phyloP scores from a whole-genome alignment of 257 asterid genomes.

The Haberlea rhodopensis region DNA sequence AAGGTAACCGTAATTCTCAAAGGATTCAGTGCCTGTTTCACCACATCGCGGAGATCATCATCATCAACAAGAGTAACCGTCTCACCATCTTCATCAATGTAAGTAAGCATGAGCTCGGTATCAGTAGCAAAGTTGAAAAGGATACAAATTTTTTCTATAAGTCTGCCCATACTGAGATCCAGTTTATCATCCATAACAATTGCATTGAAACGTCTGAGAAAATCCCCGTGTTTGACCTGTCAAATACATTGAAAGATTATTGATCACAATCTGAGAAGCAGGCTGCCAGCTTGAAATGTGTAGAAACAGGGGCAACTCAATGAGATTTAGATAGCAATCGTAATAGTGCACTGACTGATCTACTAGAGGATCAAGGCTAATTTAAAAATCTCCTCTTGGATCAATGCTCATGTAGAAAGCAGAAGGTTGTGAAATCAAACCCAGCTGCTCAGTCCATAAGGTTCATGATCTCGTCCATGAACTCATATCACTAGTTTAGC shows the following conservation, averaged over 20 bases:
- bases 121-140: conserved; percentile 61
- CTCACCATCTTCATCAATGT: conserved; percentile 73
- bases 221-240: conserved; percentile 73
- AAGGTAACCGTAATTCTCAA: conserved; percentile 56
- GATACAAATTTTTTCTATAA: conserved; percentile 51
- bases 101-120: conserved; percentile 54
- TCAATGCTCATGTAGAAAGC: too few species aligned
- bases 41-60: conserved; percentile 71
- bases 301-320: too few species aligned
- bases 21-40: conserved; percentile 70
- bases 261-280: not conserved
- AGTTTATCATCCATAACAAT: conserved; percentile 35
- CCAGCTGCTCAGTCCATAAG: too few species aligned
- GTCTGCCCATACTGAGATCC: conserved; percentile 46
- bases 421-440: too few species aligned
- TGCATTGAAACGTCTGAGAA: conserved; percentile 76
- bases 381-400: too few species aligned
- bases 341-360: too few species aligned
- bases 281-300: not conserved
- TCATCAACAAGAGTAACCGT: conserved; percentile 70
- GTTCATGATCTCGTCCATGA: too few species aligned
- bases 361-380: too few species aligned
- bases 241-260: conserved; percentile 7
- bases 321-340: too few species aligned
- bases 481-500: too few species aligned